These are phyloP conservation scores for Sporisorium exsertum DNA, from an alignment of 1,284 basidiomycete species.

Conservation along the genomic window DNA sequence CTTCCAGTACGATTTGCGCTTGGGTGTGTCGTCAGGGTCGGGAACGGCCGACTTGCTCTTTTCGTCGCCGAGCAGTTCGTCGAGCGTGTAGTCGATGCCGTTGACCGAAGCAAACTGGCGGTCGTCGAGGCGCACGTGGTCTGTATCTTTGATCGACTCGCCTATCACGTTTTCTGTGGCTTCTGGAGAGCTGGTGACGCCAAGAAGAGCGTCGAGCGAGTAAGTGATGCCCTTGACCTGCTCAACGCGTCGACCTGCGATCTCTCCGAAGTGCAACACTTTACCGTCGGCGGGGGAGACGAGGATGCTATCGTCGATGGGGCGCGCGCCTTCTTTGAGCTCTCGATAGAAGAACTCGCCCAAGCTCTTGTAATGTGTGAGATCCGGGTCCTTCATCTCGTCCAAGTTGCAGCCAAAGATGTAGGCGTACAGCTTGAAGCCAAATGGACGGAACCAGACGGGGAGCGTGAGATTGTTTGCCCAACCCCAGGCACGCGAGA, in stretches of 20 bases:
- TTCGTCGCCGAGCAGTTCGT: slow-evolving; percentile 74
- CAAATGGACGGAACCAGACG: slow-evolving; percentile 90
- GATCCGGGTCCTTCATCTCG: slow-evolving; percentile 84
- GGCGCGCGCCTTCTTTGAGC: slow-evolving; percentile 83
- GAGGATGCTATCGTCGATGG: slow-evolving; percentile 81
- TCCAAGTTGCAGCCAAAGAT: slow-evolving; percentile 94
- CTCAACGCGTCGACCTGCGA: slow-evolving; percentile 84
- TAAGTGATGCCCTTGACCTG: slow-evolving; percentile 98
- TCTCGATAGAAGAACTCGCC: slow-evolving; percentile 95
- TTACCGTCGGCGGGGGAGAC: slow-evolving; percentile 94
- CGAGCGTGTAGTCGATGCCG: slow-evolving; percentile 93
- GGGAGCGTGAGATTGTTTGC: slow-evolving; percentile 85
- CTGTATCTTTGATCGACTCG: slow-evolving; percentile 1
- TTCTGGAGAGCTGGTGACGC: slow-evolving; percentile 50
- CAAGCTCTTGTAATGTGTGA: slow-evolving; percentile 82
- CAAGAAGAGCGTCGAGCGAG: slow-evolving; percentile 88
- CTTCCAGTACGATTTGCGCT: slow-evolving; percentile 26
- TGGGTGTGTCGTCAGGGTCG: slow-evolving; percentile 22
- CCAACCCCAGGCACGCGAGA: slow-evolving; percentile 96
- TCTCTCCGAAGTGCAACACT: slow-evolving; percentile 90
- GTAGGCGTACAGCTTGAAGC: slow-evolving; percentile 85
- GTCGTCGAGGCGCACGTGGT: slow-evolving; percentile 76
- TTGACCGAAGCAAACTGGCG: slow-evolving; percentile 94
- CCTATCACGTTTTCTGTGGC: slow-evolving; percentile 45
- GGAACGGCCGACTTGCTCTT: slow-evolving; percentile 45